A percentile compares a stretch with the other conserved stretches of the same genome.
Conservation (phyloP, 768 basidiomycete genomes). For the Chiua virens region DNA sequence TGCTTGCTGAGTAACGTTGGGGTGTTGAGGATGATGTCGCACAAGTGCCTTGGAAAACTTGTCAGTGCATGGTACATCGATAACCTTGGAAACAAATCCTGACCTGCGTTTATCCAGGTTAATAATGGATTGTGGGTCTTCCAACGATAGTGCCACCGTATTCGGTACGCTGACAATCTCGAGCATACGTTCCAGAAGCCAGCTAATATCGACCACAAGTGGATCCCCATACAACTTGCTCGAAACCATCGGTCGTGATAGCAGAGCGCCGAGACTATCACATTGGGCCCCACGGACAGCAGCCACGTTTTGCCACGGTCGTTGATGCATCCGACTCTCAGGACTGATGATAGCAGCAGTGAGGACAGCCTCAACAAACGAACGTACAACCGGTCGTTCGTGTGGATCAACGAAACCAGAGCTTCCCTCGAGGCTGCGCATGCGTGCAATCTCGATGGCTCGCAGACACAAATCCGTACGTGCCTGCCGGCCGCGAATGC, state of each 20-base stretch:
- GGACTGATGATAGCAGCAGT: slow-evolving; percentile 75
- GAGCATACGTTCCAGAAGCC: slow-evolving; percentile 79
- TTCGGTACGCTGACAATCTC: slow-evolving; percentile 79
- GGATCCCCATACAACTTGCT: slow-evolving; percentile 46
- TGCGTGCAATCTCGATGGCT: slow-evolving; percentile 71
- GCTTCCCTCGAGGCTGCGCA: slow-evolving; percentile 50
- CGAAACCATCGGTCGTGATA: slow-evolving; percentile 51
- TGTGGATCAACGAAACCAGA: slow-evolving; percentile 35
- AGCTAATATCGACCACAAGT: slow-evolving; percentile 75
- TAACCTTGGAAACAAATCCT: slow-evolving; percentile 13
- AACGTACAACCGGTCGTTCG: slow-evolving; percentile 68
- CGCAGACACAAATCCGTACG: slow-evolving; percentile 73
- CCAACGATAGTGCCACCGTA: slow-evolving; percentile 53
- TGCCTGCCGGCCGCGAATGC: slow-evolving; percentile 60
- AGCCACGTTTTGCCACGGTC: slow-evolving; percentile 79
- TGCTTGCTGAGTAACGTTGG: slow-evolving; percentile 44
- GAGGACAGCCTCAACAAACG: slow-evolving; percentile 77
- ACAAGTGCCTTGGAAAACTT: slow-evolving; percentile 52
- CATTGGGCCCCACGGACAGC: slow-evolving; percentile 56
- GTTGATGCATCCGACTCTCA: slow-evolving; percentile 74
- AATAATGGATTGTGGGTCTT: slow-evolving; percentile 59
- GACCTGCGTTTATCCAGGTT: slow-evolving; percentile 86
- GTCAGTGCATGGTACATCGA: slow-evolving; percentile 10
- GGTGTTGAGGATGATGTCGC: slow-evolving; percentile 59
- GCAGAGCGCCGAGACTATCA: slow-evolving; percentile 59